Evolutionary conservation across 305 asterid genomes (phyloP).

Genomic region (Fraxinus greggii): DNA sequence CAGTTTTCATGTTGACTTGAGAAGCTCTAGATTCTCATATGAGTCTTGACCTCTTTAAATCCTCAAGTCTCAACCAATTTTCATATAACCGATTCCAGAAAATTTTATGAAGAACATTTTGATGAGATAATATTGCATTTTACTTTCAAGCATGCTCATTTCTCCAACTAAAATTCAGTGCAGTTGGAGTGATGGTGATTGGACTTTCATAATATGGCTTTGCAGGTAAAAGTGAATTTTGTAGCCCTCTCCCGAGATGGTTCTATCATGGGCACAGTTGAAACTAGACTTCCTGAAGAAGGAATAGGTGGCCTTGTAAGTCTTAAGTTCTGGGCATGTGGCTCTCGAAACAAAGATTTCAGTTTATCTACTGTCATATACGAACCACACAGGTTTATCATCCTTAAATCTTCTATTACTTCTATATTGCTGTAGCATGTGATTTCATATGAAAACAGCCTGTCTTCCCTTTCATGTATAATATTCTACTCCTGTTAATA

Average conservation of each 20-base stretch:
- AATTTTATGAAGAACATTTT: neutral
- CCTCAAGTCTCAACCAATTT: neutral
- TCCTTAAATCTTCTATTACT: constrained; percentile 19
- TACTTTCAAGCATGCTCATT: neutral
- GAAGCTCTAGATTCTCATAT: neutral
- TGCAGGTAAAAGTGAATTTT: constrained; percentile 76
- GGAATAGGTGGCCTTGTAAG: constrained; percentile 87
- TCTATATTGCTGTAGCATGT: constrained; percentile 6
- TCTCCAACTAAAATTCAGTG: neutral
- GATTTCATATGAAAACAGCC: neutral
- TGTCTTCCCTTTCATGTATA: constrained; percentile 1
- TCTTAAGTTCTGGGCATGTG: constrained; percentile 80
- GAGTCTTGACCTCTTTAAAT: neutral
- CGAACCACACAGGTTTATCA: constrained; percentile 87
- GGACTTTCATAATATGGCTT: constrained; percentile 14
- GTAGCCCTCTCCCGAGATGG: constrained; percentile 83
- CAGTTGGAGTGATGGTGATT: neutral
- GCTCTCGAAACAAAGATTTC: constrained; percentile 56
- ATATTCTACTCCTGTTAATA: neutral
- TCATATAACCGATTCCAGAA: neutral
- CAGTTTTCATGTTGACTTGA: neutral
- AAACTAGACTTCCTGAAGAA: constrained; percentile 88
- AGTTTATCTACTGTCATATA: constrained; percentile 83
- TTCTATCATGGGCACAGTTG: constrained; percentile 78
- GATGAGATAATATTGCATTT: neutral